Conservation (phyloP, 495 filamentous ascomycete genomes). For the Glarea lozoyensis region DNA sequence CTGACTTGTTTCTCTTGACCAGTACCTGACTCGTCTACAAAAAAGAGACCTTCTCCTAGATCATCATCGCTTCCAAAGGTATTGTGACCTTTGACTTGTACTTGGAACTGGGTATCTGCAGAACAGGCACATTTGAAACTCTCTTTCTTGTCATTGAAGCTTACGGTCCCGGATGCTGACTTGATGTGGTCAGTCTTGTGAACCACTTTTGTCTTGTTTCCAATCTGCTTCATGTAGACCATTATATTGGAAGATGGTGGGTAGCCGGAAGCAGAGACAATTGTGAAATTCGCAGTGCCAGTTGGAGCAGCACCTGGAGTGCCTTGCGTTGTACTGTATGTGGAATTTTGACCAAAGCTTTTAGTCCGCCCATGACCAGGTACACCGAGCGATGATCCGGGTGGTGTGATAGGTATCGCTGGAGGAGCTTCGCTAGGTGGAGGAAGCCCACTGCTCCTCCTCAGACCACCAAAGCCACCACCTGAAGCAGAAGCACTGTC, state of each 20-base stretch:
- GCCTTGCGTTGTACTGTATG: constrained; percentile 42
- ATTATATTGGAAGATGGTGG: constrained; percentile 72
- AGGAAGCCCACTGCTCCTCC: background rate
- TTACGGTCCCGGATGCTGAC: constrained; percentile 45
- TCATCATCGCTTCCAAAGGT: constrained; percentile 72
- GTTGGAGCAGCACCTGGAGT: constrained; percentile 39
- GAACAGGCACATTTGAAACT: constrained; percentile 68
- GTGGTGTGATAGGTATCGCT: constrained; percentile 25
- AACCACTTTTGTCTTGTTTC: constrained; percentile 63
- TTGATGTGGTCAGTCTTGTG: constrained; percentile 84
- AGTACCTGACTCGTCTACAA: constrained; percentile 72
- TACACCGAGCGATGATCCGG: constrained; percentile 30
- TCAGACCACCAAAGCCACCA: background rate
- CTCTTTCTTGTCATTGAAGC: constrained; percentile 54
- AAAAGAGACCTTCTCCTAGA: constrained; percentile 79
- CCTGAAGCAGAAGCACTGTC: constrained; percentile 9
- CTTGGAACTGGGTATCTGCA: constrained; percentile 76
- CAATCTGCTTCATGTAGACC: constrained; percentile 58
- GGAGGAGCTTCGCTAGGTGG: background rate
- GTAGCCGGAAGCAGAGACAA: constrained; percentile 73
- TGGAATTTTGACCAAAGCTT: constrained; percentile 56
- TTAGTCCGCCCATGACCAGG: constrained; percentile 52
- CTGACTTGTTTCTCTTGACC: constrained; percentile 65
- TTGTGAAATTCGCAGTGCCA: constrained; percentile 71
- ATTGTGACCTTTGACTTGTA: constrained; percentile 75